These are phyloP conservation scores for Mycena alexandri DNA, from an alignment of 768 basidiomycete species.

Conservation along the genomic window DNA sequence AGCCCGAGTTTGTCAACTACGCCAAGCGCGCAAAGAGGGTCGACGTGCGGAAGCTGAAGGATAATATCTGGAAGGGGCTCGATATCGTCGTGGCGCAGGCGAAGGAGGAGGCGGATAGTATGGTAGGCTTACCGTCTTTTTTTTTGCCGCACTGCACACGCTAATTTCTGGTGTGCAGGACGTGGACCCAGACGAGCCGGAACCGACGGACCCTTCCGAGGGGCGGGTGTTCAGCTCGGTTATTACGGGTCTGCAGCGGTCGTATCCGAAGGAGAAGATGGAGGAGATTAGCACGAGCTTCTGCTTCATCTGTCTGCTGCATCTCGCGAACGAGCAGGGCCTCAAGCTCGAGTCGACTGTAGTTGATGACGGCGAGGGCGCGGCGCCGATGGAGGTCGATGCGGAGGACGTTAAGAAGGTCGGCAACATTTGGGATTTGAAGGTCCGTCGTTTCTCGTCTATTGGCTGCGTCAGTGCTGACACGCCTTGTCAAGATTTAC, in stretches of 20 bases:
- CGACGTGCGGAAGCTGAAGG: constrained; percentile 96
- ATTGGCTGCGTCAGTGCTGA: constrained; percentile 1
- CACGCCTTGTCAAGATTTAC: constrained; percentile 52
- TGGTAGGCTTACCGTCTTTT: constrained; percentile 56
- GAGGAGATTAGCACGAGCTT: constrained; percentile 98
- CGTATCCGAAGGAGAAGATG: constrained; percentile 95
- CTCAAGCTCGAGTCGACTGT: constrained; percentile 77
- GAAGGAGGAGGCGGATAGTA: constrained; percentile 59
- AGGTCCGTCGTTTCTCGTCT: constrained; percentile 55
- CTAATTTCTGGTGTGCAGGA: constrained; percentile 55
- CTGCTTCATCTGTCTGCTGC: constrained; percentile 98
- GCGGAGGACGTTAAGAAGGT: constrained; percentile 61
- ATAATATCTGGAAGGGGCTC: constrained; percentile 96
- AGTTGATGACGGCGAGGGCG: constrained; percentile 48
- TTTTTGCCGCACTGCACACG: neutral
- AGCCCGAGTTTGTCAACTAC: constrained; percentile 93
- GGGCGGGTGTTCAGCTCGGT: constrained; percentile 83
- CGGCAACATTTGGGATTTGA: constrained; percentile 82
- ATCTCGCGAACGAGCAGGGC: constrained; percentile 97
- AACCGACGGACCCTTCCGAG: constrained; percentile 73
- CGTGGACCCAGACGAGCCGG: constrained; percentile 58
- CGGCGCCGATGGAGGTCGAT: constrained; percentile 51
- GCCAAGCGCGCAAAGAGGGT: constrained; percentile 96
- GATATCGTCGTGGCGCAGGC: constrained; percentile 74
- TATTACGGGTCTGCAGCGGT: constrained; percentile 81